Evolutionary conservation across 306 rosid genomes (phyloP).

Genomic region (Astragalus membranaceus): DNA sequence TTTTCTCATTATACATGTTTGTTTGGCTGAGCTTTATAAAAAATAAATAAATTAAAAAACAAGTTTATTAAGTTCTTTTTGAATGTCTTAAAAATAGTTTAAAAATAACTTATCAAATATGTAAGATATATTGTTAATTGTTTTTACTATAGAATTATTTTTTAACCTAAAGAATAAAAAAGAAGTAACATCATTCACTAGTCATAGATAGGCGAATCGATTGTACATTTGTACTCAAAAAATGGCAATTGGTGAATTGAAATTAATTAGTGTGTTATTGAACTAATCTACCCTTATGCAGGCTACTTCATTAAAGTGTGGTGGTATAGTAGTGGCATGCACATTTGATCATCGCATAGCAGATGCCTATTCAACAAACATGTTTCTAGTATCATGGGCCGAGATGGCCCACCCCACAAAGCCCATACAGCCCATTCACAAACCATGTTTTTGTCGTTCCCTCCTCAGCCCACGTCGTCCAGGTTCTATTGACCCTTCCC

Average conservation of each 20-base stretch:
- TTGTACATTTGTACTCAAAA: too few relatives aligned
- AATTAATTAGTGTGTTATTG: background rate
- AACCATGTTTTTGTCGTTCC: conserved; percentile 41
- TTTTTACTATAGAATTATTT: too few relatives aligned
- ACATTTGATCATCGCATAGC: conserved; percentile 81
- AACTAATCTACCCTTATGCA: background rate
- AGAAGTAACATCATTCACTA: too few relatives aligned
- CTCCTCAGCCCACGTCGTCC: conserved; percentile 33
- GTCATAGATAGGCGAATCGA: too few relatives aligned
- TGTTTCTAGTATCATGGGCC: conserved; percentile 76
- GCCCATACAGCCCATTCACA: background rate
- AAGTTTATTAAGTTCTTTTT: too few relatives aligned
- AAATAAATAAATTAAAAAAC: too few relatives aligned
- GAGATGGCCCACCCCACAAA: conserved; percentile 36
- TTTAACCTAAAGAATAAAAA: too few relatives aligned
- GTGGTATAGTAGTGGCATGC: conserved; percentile 70
- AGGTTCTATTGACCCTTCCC: conserved; percentile 25
- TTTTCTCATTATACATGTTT: too few relatives aligned
- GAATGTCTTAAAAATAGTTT: too few relatives aligned
- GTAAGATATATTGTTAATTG: too few relatives aligned
- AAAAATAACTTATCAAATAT: too few relatives aligned
- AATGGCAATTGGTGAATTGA: background rate
- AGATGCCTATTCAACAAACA: conserved; percentile 69
- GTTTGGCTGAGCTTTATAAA: too few relatives aligned
- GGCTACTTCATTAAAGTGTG: conserved; percentile 63